Conservation (phyloP, 306 rosid genomes). For the Cicer judaicum region DNA sequence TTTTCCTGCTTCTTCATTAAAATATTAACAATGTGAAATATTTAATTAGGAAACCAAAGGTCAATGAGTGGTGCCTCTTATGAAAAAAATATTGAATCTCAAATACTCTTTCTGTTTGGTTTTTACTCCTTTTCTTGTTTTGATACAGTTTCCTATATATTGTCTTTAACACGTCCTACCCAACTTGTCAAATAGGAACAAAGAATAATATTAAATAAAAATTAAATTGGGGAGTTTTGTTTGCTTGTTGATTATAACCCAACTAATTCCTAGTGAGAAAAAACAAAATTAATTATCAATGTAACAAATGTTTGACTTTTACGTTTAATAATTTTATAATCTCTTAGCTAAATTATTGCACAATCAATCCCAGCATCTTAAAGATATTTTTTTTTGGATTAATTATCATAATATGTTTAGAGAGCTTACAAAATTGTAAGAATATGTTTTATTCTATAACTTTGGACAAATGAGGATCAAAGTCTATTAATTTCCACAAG, state of each 20-base stretch:
- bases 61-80: slow-evolving; percentile 75
- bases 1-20: slow-evolving; percentile 52
- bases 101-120: slow-evolving; percentile 50
- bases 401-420: neutral
- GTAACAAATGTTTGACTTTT: slow-evolving; percentile 53
- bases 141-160: slow-evolving; percentile 39
- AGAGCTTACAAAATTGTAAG: neutral
- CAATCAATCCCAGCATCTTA: slow-evolving; percentile 26
- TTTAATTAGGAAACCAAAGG: slow-evolving; percentile 61
- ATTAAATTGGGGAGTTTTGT: slow-evolving; percentile 27
- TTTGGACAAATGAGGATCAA: neutral
- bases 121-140: slow-evolving; percentile 47
- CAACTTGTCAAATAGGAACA: slow-evolving; percentile 51
- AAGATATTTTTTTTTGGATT: slow-evolving; percentile 26
- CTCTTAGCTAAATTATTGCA: slow-evolving; percentile 48
- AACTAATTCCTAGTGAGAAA: slow-evolving; percentile 34
- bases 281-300: neutral
- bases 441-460: neutral
- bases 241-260: slow-evolving; percentile 44
- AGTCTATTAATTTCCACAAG: neutral
- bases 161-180: slow-evolving; percentile 40
- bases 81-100: slow-evolving; percentile 52
- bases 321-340: slow-evolving; percentile 37
- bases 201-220: slow-evolving; percentile 10
- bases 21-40: slow-evolving; percentile 26